phyloP scores from a whole-genome alignment of 176 grass and related monocot species.

The Coix lacrymajobi region DNA sequence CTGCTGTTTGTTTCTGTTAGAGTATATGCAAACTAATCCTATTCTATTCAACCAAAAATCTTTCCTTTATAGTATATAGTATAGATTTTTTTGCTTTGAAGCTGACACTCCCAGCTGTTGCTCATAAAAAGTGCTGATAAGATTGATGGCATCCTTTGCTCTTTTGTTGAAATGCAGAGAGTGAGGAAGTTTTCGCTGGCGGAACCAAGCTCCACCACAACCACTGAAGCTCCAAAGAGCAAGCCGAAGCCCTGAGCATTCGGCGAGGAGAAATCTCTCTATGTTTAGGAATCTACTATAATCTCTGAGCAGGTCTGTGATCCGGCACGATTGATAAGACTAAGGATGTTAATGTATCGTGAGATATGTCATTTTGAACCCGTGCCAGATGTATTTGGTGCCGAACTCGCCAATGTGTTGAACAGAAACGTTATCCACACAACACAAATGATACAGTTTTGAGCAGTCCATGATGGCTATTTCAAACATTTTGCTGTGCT shows the following conservation, averaged over 20 bases:
- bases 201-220: conserved; percentile 29
- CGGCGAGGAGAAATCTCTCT: background rate
- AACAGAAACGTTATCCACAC: background rate
- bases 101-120: background rate
- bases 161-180: conserved; percentile 41
- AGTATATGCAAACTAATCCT: background rate
- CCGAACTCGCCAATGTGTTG: background rate
- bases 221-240: conserved; percentile 35
- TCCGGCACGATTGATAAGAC: background rate
- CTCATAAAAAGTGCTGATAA: background rate
- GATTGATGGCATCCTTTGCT: background rate
- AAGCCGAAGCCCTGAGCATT: conserved; percentile 21
- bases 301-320: background rate
- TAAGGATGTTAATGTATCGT: background rate
- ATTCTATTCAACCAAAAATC: background rate
- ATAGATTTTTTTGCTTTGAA: background rate
- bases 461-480: background rate
- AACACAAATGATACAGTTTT: background rate
- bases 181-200: conserved; percentile 80
- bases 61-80: background rate
- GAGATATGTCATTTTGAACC: background rate
- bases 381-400: background rate
- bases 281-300: background rate
- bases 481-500: background rate
- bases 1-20: background rate